phyloP scores from a whole-genome alignment of 805 yeast species.

The Metschnikowia chrysomelidarum region DNA sequence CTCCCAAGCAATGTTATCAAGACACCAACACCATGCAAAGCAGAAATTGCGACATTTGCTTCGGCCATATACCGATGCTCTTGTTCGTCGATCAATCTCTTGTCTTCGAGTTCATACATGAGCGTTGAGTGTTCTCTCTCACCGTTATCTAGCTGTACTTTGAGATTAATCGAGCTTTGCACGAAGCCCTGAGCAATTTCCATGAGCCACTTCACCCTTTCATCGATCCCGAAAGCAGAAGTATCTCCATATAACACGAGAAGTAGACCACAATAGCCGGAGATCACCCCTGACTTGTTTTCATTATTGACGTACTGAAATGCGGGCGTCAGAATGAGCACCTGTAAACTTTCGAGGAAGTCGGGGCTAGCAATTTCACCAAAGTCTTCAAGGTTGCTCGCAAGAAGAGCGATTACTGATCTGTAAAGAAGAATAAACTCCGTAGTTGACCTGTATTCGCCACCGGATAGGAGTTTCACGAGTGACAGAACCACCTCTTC shows the following conservation, averaged over 20 bases:
- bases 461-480: constrained; percentile 30
- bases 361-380: constrained; percentile 36
- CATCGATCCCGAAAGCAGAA: constrained; percentile 50
- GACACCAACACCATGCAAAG: constrained; percentile 47
- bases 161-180: constrained; percentile 29
- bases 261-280: constrained; percentile 39
- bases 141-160: constrained; percentile 37
- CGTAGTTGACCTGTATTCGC: constrained; percentile 34
- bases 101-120: constrained; percentile 36
- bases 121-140: constrained; percentile 43
- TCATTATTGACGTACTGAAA: constrained; percentile 33
- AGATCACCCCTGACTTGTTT: constrained; percentile 36
- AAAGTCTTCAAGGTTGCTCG: constrained; percentile 52
- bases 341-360: constrained; percentile 25
- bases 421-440: constrained; percentile 44
- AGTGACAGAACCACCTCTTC: constrained; percentile 36
- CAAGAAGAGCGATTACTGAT: constrained; percentile 40
- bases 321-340: constrained; percentile 35
- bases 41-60: constrained; percentile 39
- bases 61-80: constrained; percentile 30
- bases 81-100: constrained; percentile 34
- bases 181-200: constrained; percentile 43
- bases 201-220: constrained; percentile 40
- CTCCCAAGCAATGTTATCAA: constrained; percentile 43
- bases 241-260: constrained; percentile 48